These are phyloP conservation scores for Saccharomycopsis guyanensis DNA, from an alignment of 805 yeast species.

Conservation along the genomic window DNA sequence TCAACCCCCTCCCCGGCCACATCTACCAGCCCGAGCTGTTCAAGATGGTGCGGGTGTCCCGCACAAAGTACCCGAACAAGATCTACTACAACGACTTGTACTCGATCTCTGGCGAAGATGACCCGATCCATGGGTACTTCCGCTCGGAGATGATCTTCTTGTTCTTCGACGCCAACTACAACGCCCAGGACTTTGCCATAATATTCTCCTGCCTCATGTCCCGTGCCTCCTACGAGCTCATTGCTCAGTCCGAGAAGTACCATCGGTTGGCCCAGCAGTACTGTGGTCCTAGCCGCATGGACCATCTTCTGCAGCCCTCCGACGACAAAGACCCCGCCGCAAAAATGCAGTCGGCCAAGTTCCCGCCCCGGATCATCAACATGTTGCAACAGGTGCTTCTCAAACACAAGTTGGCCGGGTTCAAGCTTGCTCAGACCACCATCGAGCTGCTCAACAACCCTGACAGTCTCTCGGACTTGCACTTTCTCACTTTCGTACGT, in stretches of 20 bases:
- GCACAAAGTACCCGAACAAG: neutral
- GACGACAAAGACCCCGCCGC: neutral
- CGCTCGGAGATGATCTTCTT: neutral
- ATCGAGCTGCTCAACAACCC: conserved; percentile 9
- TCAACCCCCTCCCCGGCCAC: conserved; percentile 8
- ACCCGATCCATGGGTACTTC: conserved; percentile 6
- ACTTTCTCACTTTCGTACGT: neutral
- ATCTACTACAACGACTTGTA: neutral
- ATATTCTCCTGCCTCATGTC: neutral
- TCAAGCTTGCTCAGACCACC: conserved; percentile 6
- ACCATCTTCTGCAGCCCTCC: neutral
- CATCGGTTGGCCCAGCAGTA: neutral
- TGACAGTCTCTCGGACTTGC: neutral
- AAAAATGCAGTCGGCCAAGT: neutral
- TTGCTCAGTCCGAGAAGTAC: neutral
- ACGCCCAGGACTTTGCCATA: neutral
- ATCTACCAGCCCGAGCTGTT: conserved; percentile 1
- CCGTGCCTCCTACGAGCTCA: neutral
- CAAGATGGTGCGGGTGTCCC: neutral
- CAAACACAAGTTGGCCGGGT: conserved; percentile 3
- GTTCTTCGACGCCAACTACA: neutral
- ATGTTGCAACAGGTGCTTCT: neutral
- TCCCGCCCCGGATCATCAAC: neutral
- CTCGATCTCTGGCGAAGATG: conserved; percentile 2
- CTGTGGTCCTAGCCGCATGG: neutral